These are phyloP conservation scores for Buxus sempervirens DNA, from an alignment of 164 flowering plant species.

Conservation along the genomic window DNA sequence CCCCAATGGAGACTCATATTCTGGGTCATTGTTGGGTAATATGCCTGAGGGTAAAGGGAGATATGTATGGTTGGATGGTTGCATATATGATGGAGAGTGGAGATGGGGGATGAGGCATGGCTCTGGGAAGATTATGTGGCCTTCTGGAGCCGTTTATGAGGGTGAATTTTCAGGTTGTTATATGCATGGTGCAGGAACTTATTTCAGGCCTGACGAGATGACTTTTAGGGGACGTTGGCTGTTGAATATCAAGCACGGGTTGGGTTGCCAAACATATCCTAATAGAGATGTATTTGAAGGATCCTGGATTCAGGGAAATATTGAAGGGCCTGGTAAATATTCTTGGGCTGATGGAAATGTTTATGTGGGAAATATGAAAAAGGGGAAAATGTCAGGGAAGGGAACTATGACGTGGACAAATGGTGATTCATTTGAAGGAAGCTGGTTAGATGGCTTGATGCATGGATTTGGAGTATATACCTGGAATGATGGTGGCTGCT, in stretches of 20 bases:
- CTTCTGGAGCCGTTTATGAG: conserved; percentile 79
- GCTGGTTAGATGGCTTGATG: conserved; percentile 89
- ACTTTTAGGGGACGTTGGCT: conserved; percentile 82
- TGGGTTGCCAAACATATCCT: conserved; percentile 71
- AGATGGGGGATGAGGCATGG: conserved; percentile 87
- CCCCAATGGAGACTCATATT: conserved; percentile 71
- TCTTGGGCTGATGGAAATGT: conserved; percentile 85
- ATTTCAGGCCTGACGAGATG: conserved; percentile 39
- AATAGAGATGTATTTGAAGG: conserved; percentile 92
- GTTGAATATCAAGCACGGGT: conserved; percentile 84
- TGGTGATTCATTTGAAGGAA: conserved; percentile 95
- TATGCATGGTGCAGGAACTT: conserved; percentile 80
- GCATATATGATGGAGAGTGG: conserved; percentile 89
- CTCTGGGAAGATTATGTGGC: conserved; percentile 63
- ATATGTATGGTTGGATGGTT: conserved; percentile 85
- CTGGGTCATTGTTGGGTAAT: conserved; percentile 70
- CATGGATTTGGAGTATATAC: conserved; percentile 93
- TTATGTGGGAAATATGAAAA: conserved; percentile 88
- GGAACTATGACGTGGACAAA: conserved; percentile 88
- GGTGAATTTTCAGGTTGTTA: conserved; percentile 96
- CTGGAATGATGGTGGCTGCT: conserved; percentile 87
- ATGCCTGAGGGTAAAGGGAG: conserved; percentile 80
- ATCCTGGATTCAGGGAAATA: conserved; percentile 81
- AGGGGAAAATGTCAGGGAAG: conserved; percentile 90
- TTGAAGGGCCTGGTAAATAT: conserved; percentile 94